Percentiles rank a stretch among this genome's conserved stretches.
Conservation (phyloP, 2,329 filamentous ascomycete species). For the Diplodia corticola region DNA sequence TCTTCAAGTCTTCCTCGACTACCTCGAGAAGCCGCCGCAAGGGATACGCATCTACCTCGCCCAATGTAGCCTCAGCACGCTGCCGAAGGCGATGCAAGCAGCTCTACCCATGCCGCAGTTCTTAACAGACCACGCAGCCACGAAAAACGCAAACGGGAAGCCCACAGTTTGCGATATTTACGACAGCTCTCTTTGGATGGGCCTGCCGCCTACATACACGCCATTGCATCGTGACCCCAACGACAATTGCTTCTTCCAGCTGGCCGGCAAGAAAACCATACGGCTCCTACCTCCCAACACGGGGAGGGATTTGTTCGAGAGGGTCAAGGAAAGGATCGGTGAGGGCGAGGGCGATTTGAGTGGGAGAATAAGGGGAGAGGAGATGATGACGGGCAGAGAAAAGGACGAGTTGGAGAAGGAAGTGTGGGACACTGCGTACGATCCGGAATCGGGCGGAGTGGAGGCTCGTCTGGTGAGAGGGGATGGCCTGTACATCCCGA, state of each 20-base stretch:
- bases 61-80: constrained; percentile 69
- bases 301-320: constrained; percentile 66
- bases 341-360: constrained; percentile 26
- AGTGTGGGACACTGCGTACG: constrained; percentile 62
- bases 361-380: constrained; percentile 66
- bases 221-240: constrained; percentile 92
- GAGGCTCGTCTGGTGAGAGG: constrained; percentile 58
- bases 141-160: constrained; percentile 37
- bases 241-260: constrained; percentile 85
- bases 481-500: constrained; percentile 76
- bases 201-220: constrained; percentile 81
- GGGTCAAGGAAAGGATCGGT: constrained; percentile 32
- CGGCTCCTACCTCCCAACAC: constrained; percentile 66
- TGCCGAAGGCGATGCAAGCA: constrained; percentile 67
- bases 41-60: constrained; percentile 72
- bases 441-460: constrained; percentile 28
- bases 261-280: constrained; percentile 71
- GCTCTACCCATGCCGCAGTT: constrained; percentile 52
- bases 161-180: constrained; percentile 79
- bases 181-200: constrained; percentile 83
- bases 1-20: constrained; percentile 64
- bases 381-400: constrained; percentile 89
- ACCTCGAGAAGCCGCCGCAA: constrained; percentile 42
- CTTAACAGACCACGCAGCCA: constrained; percentile 44
- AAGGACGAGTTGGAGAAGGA: constrained; percentile 64